Evolutionary conservation across 129 eudicot species (phyloP), one percentile per base, ranked within the genome.

Genomic region (Mikania micrantha): DNA sequence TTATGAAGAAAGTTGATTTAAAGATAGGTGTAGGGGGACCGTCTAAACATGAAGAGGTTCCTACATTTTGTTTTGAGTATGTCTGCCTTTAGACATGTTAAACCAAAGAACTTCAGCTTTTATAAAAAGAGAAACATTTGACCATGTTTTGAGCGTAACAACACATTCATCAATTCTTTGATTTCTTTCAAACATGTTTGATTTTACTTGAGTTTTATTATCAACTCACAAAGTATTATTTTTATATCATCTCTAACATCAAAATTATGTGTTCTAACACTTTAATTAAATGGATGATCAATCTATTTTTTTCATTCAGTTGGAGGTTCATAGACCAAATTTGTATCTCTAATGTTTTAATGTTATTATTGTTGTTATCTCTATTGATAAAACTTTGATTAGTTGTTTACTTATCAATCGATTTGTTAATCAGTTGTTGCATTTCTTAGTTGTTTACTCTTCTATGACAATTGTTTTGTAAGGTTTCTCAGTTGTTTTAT

Each of bases 1-100:
- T 66, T 13, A 10, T 67, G 34, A 32, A 9, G 41, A 22, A 57
- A 75, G 62, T 45, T 56, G 31, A 42, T 63, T 34, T 11, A 29
- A 20, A 10, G 5, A n/a, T n/a, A n/a, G n/a, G n/a, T n/a, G n/a
- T n/a, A n/a, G 20, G 74, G 79, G 80, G 75, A 76, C 75, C 75
- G 60, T 34, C 24, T 35, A 44, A 56, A 44, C 69, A 75, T 59
- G 80, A 60, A 59, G 74, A 67, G 79, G 69, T 25, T 67, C 62
- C 69, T 45, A 61, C 75, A 74, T 64, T 36, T 64, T 74, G 78
- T 64, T 68, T 68, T 69, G 69, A 76, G 68, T 41, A 74, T 76
- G 80, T 76, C 70, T 76, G 69, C 54, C 70, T 76, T 76, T 76
- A 68, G 80, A 76, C 75, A 76, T 58, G 25, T 68, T 68, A 76